Evolutionary conservation across 1,284 basidiomycete species (phyloP).

Genomic region (Meira nashicola): DNA sequence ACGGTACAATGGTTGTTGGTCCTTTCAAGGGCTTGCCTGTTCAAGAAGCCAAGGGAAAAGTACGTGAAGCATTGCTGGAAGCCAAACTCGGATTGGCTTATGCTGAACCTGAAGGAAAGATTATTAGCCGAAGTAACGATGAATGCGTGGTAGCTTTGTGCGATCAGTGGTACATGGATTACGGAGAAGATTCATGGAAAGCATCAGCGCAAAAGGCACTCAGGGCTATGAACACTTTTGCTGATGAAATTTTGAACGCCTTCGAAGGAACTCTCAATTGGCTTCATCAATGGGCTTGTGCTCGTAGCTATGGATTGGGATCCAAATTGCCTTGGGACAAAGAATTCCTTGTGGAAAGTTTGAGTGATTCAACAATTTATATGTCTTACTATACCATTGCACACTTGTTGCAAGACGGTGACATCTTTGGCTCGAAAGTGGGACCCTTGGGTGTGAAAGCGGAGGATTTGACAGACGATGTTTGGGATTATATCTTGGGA

Average conservation of each 20-base stretch:
- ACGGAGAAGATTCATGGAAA: constrained; percentile 86
- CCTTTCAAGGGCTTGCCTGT: constrained; percentile 81
- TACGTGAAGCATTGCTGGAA: constrained; percentile 77
- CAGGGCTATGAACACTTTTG: constrained; percentile 82
- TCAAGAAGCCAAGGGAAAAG: constrained; percentile 84
- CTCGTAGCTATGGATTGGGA: constrained; percentile 90
- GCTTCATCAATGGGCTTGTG: constrained; percentile 99
- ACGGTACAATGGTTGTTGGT: constrained; percentile 81
- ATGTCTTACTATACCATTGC: constrained; percentile 98
- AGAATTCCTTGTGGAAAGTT: constrained; percentile 89
- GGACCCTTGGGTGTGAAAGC: constrained; percentile 80
- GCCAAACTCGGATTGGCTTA: constrained; percentile 77
- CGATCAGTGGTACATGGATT: constrained; percentile 99
- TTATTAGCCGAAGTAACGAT: constrained; percentile 82
- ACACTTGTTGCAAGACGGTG: constrained; percentile 56
- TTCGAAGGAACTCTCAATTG: constrained; percentile 90
- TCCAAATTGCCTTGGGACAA: constrained; percentile 96
- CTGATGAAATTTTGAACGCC: constrained; percentile 78
- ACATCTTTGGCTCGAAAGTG: constrained; percentile 70
- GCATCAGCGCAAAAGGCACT: constrained; percentile 77
- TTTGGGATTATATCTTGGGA: constrained; percentile 91
- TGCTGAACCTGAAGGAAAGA: constrained; percentile 89
- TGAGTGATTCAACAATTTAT: constrained; percentile 97
- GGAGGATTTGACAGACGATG: constrained; percentile 91
- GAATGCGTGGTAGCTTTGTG: constrained; percentile 96